These are phyloP conservation scores for Agaricus sinodeliciosus DNA, from an alignment of 768 basidiomycete genomes.

Conservation along the genomic window DNA sequence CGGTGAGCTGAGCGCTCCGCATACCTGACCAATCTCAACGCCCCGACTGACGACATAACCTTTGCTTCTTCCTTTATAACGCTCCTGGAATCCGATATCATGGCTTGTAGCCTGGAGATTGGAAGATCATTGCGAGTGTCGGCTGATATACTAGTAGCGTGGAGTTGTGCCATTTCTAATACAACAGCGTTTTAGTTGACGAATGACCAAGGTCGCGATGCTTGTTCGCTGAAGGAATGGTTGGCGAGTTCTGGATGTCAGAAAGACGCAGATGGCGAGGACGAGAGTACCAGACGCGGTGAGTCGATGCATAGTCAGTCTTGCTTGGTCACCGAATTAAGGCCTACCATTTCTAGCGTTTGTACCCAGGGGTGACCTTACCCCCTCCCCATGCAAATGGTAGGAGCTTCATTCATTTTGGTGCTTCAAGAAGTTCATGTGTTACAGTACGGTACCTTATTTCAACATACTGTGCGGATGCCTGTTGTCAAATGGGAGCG, in stretches of 20 bases:
- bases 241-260: neutral
- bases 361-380: neutral
- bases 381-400: neutral
- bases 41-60: neutral
- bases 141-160: neutral
- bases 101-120: neutral
- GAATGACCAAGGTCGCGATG: neutral
- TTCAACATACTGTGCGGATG: constrained; percentile 7
- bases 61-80: neutral
- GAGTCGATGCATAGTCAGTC: neutral
- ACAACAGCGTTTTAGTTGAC: neutral
- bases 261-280: neutral
- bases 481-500: neutral
- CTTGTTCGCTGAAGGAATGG: neutral
- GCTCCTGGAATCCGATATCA: neutral
- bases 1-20: neutral
- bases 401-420: neutral
- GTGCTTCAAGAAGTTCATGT: neutral
- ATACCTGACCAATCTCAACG: neutral
- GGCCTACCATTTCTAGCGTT: neutral
- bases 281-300: neutral
- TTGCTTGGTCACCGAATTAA: too few relatives aligned
- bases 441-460: neutral
- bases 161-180: neutral
- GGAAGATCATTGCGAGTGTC: neutral